Base-by-base conservation (phyloP, 2,329 filamentous ascomycete genomes). In the Talaromyces sp. region DNA sequence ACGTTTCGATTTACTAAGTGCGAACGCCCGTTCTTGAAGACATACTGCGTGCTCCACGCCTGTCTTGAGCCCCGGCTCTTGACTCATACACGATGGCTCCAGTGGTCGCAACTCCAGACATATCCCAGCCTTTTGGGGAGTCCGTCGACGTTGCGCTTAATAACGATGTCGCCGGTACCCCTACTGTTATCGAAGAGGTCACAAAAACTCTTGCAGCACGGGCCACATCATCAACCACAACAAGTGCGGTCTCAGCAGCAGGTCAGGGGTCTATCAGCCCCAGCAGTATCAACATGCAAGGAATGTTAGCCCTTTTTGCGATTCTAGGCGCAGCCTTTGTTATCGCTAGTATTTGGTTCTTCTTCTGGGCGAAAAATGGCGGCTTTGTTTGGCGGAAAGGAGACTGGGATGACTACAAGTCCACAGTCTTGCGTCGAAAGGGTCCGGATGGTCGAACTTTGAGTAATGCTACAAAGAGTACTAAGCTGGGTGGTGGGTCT, bases 361-460 rank as follows among this genome's bases (percentile, higher is more conserved):
- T 99, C 83, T 96, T 96, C 83, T 95, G 91, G 89, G 93, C 93
- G 60, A 93, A 90, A 77, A 96, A 97, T 68, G 94, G 94, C 63
- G 94, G 94, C 14, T 97, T 97, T 79, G 80, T 89, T 64, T 97
- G 92, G 82, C 83, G 84, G 53, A 80, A 95, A 64, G 82, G 85
- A 38, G 94, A 99, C 76, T 99, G 94, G 93, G 93, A 97, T 6
- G 94, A 99, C 70, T 99, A 99, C 85, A 97, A 97, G 74, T 88
- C 89, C 1, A 97, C 93, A 0, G 94, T 99, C 1, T 77, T 99
- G 52, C 85, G 94, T 48, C 89, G 92, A 57, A 92, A 89, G 69
- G 92, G 92, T 0, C 91, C 92, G 5, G 92, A 97, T 75, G 93
- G 93, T 46, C 92, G 89, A 51, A 87, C 93, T 1, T 81, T 97